Percentiles rank a stretch among this genome's conserved stretches.
These are phyloP conservation scores for Solidago caesia DNA, from an alignment of 129 eudicot species.

Conservation along the genomic window DNA sequence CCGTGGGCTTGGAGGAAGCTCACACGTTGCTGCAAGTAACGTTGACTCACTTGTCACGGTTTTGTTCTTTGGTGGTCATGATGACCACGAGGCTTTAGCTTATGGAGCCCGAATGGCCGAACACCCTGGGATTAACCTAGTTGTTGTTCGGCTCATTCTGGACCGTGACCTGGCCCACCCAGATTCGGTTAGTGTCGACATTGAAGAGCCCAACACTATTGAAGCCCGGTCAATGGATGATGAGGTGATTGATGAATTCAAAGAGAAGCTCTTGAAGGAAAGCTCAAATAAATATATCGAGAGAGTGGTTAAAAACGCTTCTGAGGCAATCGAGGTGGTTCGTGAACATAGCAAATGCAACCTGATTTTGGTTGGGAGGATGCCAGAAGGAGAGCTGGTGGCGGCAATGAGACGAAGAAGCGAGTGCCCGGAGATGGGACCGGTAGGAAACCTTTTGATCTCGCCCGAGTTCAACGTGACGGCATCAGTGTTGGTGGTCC, in stretches of 20 bases:
- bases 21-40: constrained; percentile 77
- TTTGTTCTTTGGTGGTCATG: constrained; percentile 87
- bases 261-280: constrained; percentile 34
- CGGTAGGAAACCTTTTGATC: constrained; percentile 56
- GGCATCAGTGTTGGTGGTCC: constrained; percentile 81
- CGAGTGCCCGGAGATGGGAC: constrained; percentile 85
- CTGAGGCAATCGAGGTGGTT: constrained; percentile 39
- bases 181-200: constrained; percentile 35
- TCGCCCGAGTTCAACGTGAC: constrained; percentile 40
- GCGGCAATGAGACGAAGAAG: constrained; percentile 41
- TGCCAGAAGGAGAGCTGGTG: constrained; percentile 67
- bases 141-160: constrained; percentile 53
- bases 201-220: constrained; percentile 32
- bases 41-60: constrained; percentile 56
- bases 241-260: constrained; percentile 45
- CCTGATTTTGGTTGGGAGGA: constrained; percentile 72
- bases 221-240: constrained; percentile 53
- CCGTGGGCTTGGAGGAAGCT: constrained; percentile 79
- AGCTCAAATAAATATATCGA: constrained; percentile 54
- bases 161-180: constrained; percentile 40
- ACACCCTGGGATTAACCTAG: constrained; percentile 80
- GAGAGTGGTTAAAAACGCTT: constrained; percentile 32
- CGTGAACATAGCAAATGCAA: constrained; percentile 40
- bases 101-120: constrained; percentile 87
- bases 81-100: constrained; percentile 88